Evolutionary conservation across 2,329 filamentous ascomycete genomes (phyloP), one percentile per base, ranked within the genome.

Genomic region (Fusarium annulatum): DNA sequence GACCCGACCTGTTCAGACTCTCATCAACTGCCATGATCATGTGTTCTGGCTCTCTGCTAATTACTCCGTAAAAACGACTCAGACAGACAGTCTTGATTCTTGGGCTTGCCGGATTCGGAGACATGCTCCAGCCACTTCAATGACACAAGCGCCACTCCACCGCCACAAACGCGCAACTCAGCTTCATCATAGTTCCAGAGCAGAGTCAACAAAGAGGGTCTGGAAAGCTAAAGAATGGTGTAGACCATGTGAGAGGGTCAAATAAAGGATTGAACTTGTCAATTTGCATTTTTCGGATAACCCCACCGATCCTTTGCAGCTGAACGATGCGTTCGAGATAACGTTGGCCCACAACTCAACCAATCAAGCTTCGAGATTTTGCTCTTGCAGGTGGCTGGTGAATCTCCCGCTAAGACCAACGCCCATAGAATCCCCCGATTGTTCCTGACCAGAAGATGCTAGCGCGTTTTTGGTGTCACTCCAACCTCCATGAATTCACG

Each of bases 401-500:
- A 64, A 52, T 46, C 59, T 39, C 64, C 70, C 53, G 28, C 61
- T 65, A 52, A 30, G 58, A 33, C 55, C 57, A 41, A 60, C 56
- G 61, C 61, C 72, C 53, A 42, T 56, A 49, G 68, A 67, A 62
- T 52, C 67, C 59, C 60, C 57, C 66, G 64, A 64, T 61, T 66
- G 63, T 72, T 66, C 70, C 73, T 67, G 69, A 26, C 36, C 46
- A 49, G 33, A 38, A 28, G 46, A 67, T 60, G 68, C 61, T 76
- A 74, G 75, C 64, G 67, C 49, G 53, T 61, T 57, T 58, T 60
- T 67, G 55, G 62, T 61, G 59, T 48, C 67, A 65, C 66, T 71
- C 76, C 76, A 78, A 76, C 76, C 76, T 74, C 76, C 75, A 71
- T 65, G 63, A 76, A 74, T 75, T 67, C 64, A 60, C 36, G 49